Evolutionary conservation across 2,329 filamentous ascomycete species (phyloP).

Genomic region (Sporothrix curviconia): DNA sequence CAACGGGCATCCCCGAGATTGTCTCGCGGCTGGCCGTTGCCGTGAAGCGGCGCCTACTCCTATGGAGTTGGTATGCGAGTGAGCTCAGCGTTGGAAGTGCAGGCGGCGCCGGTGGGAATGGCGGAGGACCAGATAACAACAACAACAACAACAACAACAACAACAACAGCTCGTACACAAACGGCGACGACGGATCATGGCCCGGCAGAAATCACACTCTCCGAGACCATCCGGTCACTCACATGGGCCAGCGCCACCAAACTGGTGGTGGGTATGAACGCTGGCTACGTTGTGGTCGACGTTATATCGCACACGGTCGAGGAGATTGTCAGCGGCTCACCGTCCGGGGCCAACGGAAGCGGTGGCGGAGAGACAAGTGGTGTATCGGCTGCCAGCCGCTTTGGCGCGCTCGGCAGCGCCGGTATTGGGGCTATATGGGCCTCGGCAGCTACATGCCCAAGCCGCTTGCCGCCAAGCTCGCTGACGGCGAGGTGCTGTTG

Average conservation of each 20-base stretch:
- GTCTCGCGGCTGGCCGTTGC: conserved; percentile 87
- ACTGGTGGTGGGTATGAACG: conserved; percentile 83
- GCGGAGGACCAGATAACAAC: background rate
- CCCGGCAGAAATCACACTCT: conserved; percentile 69
- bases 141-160: background rate
- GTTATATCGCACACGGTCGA: conserved; percentile 65
- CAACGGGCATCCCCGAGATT: conserved; percentile 84
- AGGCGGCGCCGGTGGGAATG: background rate
- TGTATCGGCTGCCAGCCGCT: conserved; percentile 54
- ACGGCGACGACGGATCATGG: conserved; percentile 30
- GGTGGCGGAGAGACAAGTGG: background rate
- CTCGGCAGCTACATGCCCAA: conserved; percentile 87
- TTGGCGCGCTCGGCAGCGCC: conserved; percentile 74
- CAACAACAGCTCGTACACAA: background rate
- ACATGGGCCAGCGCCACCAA: conserved; percentile 87
- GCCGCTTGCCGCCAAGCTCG: conserved; percentile 75
- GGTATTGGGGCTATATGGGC: conserved; percentile 94
- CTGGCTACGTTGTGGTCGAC: conserved; percentile 85
- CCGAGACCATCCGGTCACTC: conserved; percentile 78
- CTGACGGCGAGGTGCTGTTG: conserved; percentile 79
- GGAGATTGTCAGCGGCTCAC: conserved; percentile 63
- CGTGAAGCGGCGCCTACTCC: conserved; percentile 78
- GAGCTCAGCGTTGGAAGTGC: conserved; percentile 52
- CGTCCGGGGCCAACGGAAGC: conserved; percentile 29
- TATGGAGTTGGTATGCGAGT: conserved; percentile 96